A percentile compares a stretch with the other conserved stretches of the same genome.
Evolutionary conservation across 2,329 filamentous ascomycete genomes (phyloP).

Genomic region (Tolypocladium nubicola): DNA sequence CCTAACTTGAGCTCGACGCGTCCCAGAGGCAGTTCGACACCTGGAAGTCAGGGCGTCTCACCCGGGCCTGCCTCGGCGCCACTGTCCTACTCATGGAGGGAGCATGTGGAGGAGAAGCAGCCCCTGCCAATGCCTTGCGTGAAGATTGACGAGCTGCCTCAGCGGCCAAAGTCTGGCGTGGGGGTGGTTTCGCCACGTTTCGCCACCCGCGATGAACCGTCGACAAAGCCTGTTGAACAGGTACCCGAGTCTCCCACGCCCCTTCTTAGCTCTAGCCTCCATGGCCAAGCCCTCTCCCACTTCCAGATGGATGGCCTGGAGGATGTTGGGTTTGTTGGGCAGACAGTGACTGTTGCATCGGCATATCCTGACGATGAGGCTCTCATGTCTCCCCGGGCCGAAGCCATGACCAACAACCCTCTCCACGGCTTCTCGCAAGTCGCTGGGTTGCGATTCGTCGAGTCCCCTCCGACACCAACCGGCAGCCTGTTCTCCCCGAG

Average conservation of each 20-base stretch:
- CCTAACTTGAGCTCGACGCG: slow-evolving; percentile 31
- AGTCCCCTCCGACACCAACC: slow-evolving; percentile 39
- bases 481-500: slow-evolving; percentile 44
- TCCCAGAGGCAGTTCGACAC: slow-evolving; percentile 42
- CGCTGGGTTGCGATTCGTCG: slow-evolving; percentile 40
- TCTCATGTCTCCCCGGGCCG: slow-evolving; percentile 60
- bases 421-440: slow-evolving; percentile 38
- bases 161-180: slow-evolving; percentile 25
- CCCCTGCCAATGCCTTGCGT: background rate
- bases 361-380: slow-evolving; percentile 36
- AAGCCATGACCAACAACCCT: slow-evolving; percentile 62
- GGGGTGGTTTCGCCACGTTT: slow-evolving; percentile 6
- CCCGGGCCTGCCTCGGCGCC: slow-evolving; percentile 59
- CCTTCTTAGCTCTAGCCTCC: background rate
- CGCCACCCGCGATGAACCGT: slow-evolving; percentile 9
- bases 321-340: slow-evolving; percentile 14
- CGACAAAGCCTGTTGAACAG: slow-evolving; percentile 23
- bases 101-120: slow-evolving; percentile 23
- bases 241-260: slow-evolving; percentile 11
- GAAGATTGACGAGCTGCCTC: slow-evolving; percentile 12
- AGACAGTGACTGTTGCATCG: slow-evolving; percentile 24
- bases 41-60: slow-evolving; percentile 38
- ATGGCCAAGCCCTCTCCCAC: background rate
- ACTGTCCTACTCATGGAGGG: slow-evolving; percentile 49
- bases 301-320: slow-evolving; percentile 4